These are phyloP conservation scores for Exophiala dermatitidis DNA, from an alignment of 2,329 filamentous ascomycete species.

Conservation along the genomic window DNA sequence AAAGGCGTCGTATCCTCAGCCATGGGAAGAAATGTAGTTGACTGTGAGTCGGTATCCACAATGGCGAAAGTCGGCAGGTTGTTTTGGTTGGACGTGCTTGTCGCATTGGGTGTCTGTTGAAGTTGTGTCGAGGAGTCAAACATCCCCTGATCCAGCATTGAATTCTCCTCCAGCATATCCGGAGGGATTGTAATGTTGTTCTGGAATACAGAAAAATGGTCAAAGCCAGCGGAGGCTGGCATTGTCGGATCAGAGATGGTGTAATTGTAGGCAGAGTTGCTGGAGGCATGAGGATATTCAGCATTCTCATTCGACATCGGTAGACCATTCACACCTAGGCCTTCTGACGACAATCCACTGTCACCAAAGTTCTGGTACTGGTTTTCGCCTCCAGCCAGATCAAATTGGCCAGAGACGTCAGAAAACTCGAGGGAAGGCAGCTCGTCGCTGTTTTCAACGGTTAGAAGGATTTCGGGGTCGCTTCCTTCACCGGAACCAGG, in stretches of 20 bases:
- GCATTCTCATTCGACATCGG: neutral
- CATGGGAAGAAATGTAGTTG: neutral
- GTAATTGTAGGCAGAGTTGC: constrained; percentile 4
- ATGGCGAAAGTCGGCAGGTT: constrained; percentile 11
- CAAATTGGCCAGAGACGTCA: constrained; percentile 4
- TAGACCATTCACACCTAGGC: neutral
- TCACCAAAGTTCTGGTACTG: constrained; percentile 6
- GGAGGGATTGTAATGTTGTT: constrained; percentile 2
- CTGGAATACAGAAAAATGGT: constrained; percentile 1
- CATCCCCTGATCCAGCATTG: constrained; percentile 9
- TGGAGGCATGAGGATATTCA: constrained; percentile 4
- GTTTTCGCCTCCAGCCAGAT: neutral
- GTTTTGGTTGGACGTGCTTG: constrained; percentile 3
- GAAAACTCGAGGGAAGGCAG: constrained; percentile 1
- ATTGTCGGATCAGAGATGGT: constrained; percentile 5
- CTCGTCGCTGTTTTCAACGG: constrained; percentile 2
- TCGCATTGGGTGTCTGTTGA: neutral
- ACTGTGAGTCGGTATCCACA: constrained; percentile 9
- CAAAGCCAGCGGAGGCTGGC: constrained; percentile 2
- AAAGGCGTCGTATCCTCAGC: neutral
- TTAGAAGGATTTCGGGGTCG: constrained; percentile 2
- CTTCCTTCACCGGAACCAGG: constrained; percentile 1
- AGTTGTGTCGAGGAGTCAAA: constrained; percentile 3
- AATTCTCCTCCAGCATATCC: constrained; percentile 1
- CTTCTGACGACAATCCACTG: neutral